Evolutionary conservation across 345 rosid species (phyloP).

Genomic region (Arabis alpina): DNA sequence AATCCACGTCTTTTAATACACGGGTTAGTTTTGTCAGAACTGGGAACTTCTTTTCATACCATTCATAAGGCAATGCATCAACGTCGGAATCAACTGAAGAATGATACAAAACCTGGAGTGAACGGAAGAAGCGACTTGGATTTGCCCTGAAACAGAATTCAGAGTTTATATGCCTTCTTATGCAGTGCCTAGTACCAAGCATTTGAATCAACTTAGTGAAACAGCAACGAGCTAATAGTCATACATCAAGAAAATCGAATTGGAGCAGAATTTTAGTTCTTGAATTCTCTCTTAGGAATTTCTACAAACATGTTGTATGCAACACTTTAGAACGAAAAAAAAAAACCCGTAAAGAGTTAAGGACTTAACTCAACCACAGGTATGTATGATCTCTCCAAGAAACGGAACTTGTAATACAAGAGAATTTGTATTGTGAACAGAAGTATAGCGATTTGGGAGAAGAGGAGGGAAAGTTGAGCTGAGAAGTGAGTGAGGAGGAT

Average conservation of each 20-base stretch:
- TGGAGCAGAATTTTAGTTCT: background rate
- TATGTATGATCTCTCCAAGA: background rate
- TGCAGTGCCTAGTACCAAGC: constrained; percentile 5
- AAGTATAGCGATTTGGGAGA: constrained; percentile 1
- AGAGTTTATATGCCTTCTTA: constrained; percentile 29
- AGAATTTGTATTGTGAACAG: background rate
- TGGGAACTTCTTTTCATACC: constrained; percentile 58
- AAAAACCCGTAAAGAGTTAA: accelerated
- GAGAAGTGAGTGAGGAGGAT: constrained; percentile 22
- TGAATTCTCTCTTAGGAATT: constrained; percentile 34
- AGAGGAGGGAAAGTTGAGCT: constrained; percentile 11
- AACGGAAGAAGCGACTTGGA: constrained; percentile 28
- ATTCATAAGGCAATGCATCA: constrained; percentile 45
- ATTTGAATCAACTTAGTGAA: constrained; percentile 23
- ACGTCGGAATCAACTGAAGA: constrained; percentile 42
- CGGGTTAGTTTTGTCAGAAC: constrained; percentile 52
- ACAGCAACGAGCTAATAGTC: background rate
- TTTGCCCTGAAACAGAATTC: constrained; percentile 14
- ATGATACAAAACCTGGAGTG: constrained; percentile 43
- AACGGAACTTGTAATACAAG: background rate
- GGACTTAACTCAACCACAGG: background rate
- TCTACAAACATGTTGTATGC: constrained; percentile 34
- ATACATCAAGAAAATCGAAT: background rate
- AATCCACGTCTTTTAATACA: constrained; percentile 55
- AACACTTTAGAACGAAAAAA: background rate